A percentile compares a stretch with the other conserved stretches of the same genome.
phyloP scores from a whole-genome alignment of 2,329 filamentous ascomycete species.

The Colletotrichum magnum region DNA sequence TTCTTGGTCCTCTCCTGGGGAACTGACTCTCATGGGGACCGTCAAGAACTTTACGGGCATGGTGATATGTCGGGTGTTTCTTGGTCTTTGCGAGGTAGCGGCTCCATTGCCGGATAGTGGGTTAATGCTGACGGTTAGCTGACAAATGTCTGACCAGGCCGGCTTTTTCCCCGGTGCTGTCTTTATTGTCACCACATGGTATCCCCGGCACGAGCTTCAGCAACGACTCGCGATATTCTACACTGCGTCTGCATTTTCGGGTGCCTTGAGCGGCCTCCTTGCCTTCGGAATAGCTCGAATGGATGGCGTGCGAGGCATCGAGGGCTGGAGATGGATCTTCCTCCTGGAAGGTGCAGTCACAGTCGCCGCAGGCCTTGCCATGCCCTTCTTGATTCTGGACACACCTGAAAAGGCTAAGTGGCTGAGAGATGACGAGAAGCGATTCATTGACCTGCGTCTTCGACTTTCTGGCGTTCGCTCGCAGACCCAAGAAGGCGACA shows the following conservation, averaged over 20 bases:
- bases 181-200: conserved; percentile 49
- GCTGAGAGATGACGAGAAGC: conserved; percentile 55
- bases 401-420: conserved; percentile 47
- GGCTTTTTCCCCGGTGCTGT: conserved; percentile 51
- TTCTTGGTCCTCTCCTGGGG: conserved; percentile 51
- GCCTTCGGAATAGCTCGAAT: conserved; percentile 63
- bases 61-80: conserved; percentile 20
- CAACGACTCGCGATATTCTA: conserved; percentile 53
- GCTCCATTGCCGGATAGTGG: not conserved
- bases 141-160: conserved; percentile 21
- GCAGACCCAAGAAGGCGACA: conserved; percentile 40
- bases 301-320: conserved; percentile 59
- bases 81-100: conserved; percentile 7
- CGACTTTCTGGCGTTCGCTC: conserved; percentile 1
- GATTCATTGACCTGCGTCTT: conserved; percentile 43
- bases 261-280: conserved; percentile 62
- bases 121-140: not conserved
- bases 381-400: conserved; percentile 54
- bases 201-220: conserved; percentile 48
- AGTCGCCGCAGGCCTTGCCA: conserved; percentile 57
- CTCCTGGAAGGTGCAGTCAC: conserved; percentile 51
- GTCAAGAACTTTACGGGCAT: conserved; percentile 46
- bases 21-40: conserved; percentile 39
- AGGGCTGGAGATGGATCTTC: conserved; percentile 71
- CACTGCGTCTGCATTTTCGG: conserved; percentile 58